A percentile compares a stretch with the other conserved stretches of the same genome.
Evolutionary conservation across 192 early-diverging fungal genomes (phyloP).

Genomic region (Coemansia erecta): DNA sequence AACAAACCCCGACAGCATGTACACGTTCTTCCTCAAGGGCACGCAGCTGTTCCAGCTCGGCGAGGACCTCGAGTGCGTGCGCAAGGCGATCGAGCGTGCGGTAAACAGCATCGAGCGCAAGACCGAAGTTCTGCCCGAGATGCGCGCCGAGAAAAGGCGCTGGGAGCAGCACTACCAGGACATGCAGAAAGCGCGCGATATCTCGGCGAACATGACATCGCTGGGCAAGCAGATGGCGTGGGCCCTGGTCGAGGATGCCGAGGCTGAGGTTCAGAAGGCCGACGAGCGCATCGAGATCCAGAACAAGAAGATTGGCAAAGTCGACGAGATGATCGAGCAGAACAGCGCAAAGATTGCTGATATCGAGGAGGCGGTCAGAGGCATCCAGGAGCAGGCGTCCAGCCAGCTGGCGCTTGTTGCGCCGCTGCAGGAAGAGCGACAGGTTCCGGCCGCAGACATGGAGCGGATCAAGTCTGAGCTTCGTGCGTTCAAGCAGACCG

Average conservation of each 20-base stretch:
- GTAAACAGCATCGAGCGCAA: conserved; percentile 56
- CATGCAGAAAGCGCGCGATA: conserved; percentile 59
- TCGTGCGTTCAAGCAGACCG: conserved; percentile 39
- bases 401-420: conserved; percentile 21
- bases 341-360: conserved; percentile 48
- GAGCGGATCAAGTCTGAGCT: conserved; percentile 21
- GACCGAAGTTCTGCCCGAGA: conserved; percentile 65
- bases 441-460: conserved; percentile 13
- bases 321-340: conserved; percentile 56
- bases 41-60: conserved; percentile 80
- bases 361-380: conserved; percentile 41
- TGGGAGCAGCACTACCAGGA: conserved; percentile 69
- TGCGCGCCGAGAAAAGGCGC: conserved; percentile 64
- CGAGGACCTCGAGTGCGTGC: conserved; percentile 66
- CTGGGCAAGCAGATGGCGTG: conserved; percentile 76
- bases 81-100: conserved; percentile 54
- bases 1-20: conserved; percentile 82
- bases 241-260: conserved; percentile 61
- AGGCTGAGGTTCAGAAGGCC: conserved; percentile 40
- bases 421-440: conserved; percentile 25
- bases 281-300: conserved; percentile 32
- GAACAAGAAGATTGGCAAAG: conserved; percentile 24
- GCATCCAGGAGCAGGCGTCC: conserved; percentile 30
- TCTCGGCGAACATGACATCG: conserved; percentile 54
- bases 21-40: conserved; percentile 87